Evolutionary conservation across 768 basidiomycete species (phyloP).

Genomic region (Suillus discolor): DNA sequence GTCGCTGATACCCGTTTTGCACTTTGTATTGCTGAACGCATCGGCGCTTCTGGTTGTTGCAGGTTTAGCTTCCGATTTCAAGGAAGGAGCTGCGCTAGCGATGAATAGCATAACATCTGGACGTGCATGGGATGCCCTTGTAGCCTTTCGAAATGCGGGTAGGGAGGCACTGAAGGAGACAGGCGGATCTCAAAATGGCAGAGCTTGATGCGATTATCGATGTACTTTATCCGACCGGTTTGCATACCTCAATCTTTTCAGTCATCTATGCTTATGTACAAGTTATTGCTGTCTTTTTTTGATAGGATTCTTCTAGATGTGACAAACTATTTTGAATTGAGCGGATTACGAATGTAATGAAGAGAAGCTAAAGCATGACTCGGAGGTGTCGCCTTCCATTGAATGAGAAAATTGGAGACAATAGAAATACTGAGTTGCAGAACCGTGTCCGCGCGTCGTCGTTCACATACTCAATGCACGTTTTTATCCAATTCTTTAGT

Average conservation of each 20-base stretch:
- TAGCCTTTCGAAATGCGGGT: slow-evolving; percentile 51
- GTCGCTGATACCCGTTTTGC: slow-evolving; percentile 62
- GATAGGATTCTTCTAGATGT: not conserved
- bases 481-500: not conserved
- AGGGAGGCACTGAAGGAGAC: slow-evolving; percentile 7
- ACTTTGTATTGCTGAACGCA: slow-evolving; percentile 91
- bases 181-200: not conserved
- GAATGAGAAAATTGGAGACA: not conserved
- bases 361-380: not conserved
- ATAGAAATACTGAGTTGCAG: not conserved
- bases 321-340: no score
- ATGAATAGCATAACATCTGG: slow-evolving; percentile 60
- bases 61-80: slow-evolving; percentile 69
- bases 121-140: slow-evolving; percentile 59
- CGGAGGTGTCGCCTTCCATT: not conserved
- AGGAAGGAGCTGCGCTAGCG: slow-evolving; percentile 72
- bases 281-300: not conserved
- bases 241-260: not conserved
- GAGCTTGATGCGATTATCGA: not conserved
- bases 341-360: no score
- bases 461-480: not conserved
- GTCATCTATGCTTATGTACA: not conserved
- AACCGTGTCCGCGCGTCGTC: not conserved
- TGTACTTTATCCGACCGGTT: not conserved
- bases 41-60: slow-evolving; percentile 87